Evolutionary conservation across 2,329 filamentous ascomycete species (phyloP).

Genomic region (Botryotinia convoluta): DNA sequence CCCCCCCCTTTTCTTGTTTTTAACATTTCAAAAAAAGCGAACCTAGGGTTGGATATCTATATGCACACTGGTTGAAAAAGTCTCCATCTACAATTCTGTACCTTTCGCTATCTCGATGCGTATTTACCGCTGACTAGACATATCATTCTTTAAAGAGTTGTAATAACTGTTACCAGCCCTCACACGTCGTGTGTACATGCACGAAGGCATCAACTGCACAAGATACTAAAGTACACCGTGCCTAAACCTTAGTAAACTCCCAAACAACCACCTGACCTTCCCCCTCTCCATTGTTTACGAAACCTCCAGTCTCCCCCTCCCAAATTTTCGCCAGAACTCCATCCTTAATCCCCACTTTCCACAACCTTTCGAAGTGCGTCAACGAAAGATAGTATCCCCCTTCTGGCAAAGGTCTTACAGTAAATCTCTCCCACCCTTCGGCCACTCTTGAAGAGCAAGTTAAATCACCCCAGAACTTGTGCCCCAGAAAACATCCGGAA

Average conservation of each 20-base stretch:
- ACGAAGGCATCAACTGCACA: too few species aligned
- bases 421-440: neutral
- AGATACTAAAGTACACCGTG: neutral
- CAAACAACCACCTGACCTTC: neutral
- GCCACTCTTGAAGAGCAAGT: neutral
- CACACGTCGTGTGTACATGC: neutral
- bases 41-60: too few species aligned
- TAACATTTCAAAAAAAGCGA: accelerated
- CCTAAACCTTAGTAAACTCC: slow-evolving; percentile 10
- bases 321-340: neutral
- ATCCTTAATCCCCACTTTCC: neutral
- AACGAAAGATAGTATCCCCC: neutral
- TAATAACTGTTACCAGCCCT: neutral
- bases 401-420: neutral
- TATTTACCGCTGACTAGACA: neutral
- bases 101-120: neutral
- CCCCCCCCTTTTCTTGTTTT: too few species aligned
- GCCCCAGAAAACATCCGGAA: slow-evolving; percentile 8
- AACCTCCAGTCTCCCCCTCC: neutral
- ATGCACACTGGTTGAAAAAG: neutral
- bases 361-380: neutral
- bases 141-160: neutral
- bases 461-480: neutral
- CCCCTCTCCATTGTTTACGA: neutral
- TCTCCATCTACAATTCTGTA: neutral